Evolutionary conservation across 441 rosid species (phyloP), one percentile per base, ranked within the genome.

Genomic region (Euphorbia neoarborescens): DNA sequence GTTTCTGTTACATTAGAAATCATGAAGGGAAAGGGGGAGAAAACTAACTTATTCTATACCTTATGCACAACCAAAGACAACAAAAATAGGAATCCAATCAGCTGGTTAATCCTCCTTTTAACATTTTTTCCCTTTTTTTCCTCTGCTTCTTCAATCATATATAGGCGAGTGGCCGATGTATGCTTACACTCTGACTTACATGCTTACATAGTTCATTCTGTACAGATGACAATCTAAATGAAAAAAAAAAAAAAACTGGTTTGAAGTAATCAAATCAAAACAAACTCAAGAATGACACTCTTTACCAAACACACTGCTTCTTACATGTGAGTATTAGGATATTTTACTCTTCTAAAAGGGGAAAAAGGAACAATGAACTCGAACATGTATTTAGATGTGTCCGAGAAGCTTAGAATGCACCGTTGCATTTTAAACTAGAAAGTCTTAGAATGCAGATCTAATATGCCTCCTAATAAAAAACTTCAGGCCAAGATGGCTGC

Each of bases 401-500:
- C 85, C 74, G 82, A 83, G 89, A 78, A 73, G 81, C 46, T 86
- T 80, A 86, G 92, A 87, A 86, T 87, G 96, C 78, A 79, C 91
- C 92, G 42, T 82, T 74, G 80, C 90, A 90, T 78, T 85, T 90
- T 79, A 84, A 86, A 78, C 71, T 67, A 72, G n/a, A 77, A 70
- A 71, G 75, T 75, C 67, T 71, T 54, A 77, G 84, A 84, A 75
- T 87, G 96, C 96, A 91, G 90, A 84, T 81, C 84, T 79, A 76
- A 71, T 75, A 85, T 75, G 90, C 93, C 94, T 81, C 83, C 76
- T 79, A 73, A 80, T 81, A 85, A 91, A 89, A 84, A 89, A 84
- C 79, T 77, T 80, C 76, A 80, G 94, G 94, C 90, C 77, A 77
- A 77, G 85, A 78, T 82, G 85, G 87, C 92, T 86, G 97, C 94